Base-by-base conservation (phyloP, 257 asterid species). In the Agastache rugosa region DNA sequence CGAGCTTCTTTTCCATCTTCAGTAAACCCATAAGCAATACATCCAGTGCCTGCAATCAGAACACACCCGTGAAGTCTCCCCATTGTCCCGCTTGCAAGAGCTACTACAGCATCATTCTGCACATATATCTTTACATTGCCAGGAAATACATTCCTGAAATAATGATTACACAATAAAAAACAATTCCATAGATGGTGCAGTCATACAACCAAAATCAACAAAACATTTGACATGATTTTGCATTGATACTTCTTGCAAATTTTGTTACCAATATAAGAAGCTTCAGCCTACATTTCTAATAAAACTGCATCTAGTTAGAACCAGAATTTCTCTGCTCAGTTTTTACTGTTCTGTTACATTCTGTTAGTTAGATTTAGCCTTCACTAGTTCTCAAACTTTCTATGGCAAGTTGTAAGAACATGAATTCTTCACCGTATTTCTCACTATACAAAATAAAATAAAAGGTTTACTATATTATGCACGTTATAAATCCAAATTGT, bases 71-170 rank as follows among this genome's bases (percentile, higher is more conserved):
- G 90, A 64, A 90, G 96, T 79, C 89, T 89, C 76, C 99, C 99
- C 95, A 87, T 82, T 20, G 99, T 94, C 80, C 99, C 99, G 63
- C 99, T 94, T 61, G 99, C 97, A 84, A 94, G 97, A 80, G 99
- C 99, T 54, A 96, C 97, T 67, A 94, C 93, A 70, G 99, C 97
- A 84, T 94, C 99, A 89, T 94, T 94, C 71, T 76, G 90, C 69
- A 90, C 93, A 48, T 85, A 82, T 74, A 94, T 77, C 86, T 84
- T 85, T 64, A 92, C 93, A 82, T 85, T 76, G 58, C 74, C 72
- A 15, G 95, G 93, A 77, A 94, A 90, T 62, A 88, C 81, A 66
- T 65, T 86, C 89, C 99, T 94, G 88, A 67, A 77, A 69, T 42
- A 63, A 48, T 35, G 61, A 71, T 29, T 29, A 54, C 25, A 41